These are phyloP conservation scores for Physcomitrellopsis africana DNA, from an alignment of 225 moss, liverwort and hornwort species.

Conservation along the genomic window DNA sequence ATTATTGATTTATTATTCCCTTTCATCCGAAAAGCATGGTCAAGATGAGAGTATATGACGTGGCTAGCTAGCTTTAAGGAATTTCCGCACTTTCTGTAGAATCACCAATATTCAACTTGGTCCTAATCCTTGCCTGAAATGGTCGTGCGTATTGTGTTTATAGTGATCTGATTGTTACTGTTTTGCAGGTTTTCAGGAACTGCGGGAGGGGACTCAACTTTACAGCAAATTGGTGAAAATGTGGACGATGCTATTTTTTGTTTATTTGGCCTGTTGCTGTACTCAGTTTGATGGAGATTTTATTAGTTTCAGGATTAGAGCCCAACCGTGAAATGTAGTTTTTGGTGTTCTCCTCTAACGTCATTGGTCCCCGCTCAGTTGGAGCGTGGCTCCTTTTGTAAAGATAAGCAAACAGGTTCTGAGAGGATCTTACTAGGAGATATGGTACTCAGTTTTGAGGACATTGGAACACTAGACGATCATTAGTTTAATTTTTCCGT, in stretches of 20 bases:
- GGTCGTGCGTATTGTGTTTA: neutral
- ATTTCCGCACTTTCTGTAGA: neutral
- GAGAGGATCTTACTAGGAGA: neutral
- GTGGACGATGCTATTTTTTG: conserved; percentile 13
- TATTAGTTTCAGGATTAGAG: conserved; percentile 16
- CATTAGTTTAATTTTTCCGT: neutral
- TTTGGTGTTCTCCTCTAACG: neutral
- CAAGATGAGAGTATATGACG: too few relatives aligned
- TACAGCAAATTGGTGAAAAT: neutral
- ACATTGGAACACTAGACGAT: conserved; percentile 7
- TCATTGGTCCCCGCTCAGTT: conserved; percentile 14
- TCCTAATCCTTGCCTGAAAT: neutral
- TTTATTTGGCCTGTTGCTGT: conserved; percentile 17
- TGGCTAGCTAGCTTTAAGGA: too few relatives aligned
- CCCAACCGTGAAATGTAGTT: neutral
- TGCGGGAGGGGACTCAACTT: conserved; percentile 10
- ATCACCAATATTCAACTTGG: neutral
- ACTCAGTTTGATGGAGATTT: neutral
- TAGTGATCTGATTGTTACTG: conserved; percentile 3
- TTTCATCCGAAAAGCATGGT: too few relatives aligned
- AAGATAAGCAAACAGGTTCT: conserved; percentile 15
- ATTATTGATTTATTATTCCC: too few relatives aligned
- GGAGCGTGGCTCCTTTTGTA: conserved; percentile 20
- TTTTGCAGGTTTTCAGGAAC: conserved; percentile 18
- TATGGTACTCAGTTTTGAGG: neutral